Conservation (phyloP, 2,329 filamentous ascomycete genomes). For the Podosphaera fusca region DNA sequence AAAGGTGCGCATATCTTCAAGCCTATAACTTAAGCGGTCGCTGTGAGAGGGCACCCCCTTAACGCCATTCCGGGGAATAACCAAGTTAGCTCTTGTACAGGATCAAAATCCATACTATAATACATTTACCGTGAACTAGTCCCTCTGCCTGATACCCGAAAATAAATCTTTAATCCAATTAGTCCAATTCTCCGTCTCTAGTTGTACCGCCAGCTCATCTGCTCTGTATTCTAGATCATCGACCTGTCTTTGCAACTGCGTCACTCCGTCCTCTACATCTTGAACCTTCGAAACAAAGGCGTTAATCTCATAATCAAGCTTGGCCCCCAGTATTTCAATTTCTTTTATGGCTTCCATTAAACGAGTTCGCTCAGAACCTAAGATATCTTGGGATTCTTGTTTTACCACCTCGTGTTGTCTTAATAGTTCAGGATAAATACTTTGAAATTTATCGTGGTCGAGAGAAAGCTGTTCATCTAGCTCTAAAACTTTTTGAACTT, state of each 20-base stretch:
- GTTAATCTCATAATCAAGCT: conserved; percentile 79
- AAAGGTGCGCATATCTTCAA: background rate
- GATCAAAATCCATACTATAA: too few species aligned
- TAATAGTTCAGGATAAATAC: conserved; percentile 44
- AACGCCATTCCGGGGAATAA: too few species aligned
- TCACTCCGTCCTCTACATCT: conserved; percentile 67
- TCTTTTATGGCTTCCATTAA: conserved; percentile 54
- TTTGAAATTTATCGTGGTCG: conserved; percentile 42
- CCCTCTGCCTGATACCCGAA: too few species aligned
- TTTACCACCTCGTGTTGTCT: conserved; percentile 46
- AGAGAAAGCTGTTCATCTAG: conserved; percentile 38
- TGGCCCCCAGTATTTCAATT: conserved; percentile 58
- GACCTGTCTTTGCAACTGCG: conserved; percentile 59
- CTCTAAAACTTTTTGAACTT: conserved; percentile 29
- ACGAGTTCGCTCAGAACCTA: conserved; percentile 43
- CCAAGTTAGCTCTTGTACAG: too few species aligned
- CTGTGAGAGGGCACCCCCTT: too few species aligned
- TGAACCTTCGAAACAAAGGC: conserved; percentile 57
- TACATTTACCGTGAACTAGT: too few species aligned
- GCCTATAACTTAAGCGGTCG: too few species aligned
- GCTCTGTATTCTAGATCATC: conserved; percentile 43
- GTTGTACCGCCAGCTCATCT: conserved; percentile 29
- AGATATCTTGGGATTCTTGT: conserved; percentile 41
- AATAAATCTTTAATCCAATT: conserved; percentile 9
- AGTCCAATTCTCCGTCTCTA: conserved; percentile 15